These are phyloP conservation scores for Chrysoporthe cubensis DNA, from an alignment of 2,329 filamentous ascomycete genomes.

Conservation along the genomic window DNA sequence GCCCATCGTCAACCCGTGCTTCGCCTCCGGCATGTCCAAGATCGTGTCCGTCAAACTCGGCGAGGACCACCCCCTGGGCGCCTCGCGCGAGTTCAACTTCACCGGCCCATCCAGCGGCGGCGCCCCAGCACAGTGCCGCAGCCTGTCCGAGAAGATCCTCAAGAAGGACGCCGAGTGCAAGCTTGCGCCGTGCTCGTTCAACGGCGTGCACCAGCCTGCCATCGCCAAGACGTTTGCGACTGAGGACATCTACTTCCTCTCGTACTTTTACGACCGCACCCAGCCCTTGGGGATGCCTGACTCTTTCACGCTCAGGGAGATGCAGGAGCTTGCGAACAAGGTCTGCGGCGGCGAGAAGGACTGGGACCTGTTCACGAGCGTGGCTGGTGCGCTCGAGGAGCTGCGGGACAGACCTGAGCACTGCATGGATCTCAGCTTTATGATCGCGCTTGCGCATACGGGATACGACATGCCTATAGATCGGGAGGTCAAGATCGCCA, in stretches of 20 bases:
- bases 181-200: constrained; percentile 95
- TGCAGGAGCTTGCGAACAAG: constrained; percentile 80
- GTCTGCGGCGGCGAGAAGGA: constrained; percentile 79
- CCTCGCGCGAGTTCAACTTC: constrained; percentile 76
- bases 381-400: constrained; percentile 80
- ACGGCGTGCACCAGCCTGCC: constrained; percentile 92
- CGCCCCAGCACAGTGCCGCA: constrained; percentile 84
- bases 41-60: constrained; percentile 74
- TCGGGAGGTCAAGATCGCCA: constrained; percentile 94
- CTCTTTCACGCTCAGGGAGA: constrained; percentile 87
- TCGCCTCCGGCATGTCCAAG: constrained; percentile 77
- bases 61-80: constrained; percentile 67
- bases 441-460: constrained; percentile 88
- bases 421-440: constrained; percentile 95
- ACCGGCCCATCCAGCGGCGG: constrained; percentile 73
- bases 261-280: constrained; percentile 97
- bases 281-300: constrained; percentile 97
- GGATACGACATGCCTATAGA: constrained; percentile 98
- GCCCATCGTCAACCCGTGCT: constrained; percentile 82
- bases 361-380: constrained; percentile 80
- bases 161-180: constrained; percentile 83
- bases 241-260: constrained; percentile 95
- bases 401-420: constrained; percentile 82
- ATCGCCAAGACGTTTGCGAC: constrained; percentile 88
- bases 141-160: constrained; percentile 86